Percentiles rank a stretch among this genome's conserved stretches.
These are phyloP conservation scores for Coprinellus micaceus DNA, from an alignment of 768 basidiomycete species.

Conservation along the genomic window DNA sequence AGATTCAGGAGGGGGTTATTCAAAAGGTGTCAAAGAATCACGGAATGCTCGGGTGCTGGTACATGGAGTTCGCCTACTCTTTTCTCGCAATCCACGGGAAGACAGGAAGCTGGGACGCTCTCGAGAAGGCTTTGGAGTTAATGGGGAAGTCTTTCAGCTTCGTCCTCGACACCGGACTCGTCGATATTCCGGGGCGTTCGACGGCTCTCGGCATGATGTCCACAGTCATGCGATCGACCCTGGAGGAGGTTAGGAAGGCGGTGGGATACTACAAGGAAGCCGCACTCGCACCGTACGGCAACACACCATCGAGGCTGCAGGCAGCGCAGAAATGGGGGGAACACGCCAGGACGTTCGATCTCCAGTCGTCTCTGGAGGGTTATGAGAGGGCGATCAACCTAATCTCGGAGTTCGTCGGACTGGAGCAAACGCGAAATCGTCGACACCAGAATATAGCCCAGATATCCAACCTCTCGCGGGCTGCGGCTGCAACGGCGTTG, in stretches of 20 bases:
- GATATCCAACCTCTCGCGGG: neutral
- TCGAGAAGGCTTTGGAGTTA: too few relatives aligned
- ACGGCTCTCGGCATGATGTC: neutral
- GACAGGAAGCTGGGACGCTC: too few relatives aligned
- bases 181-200: too few relatives aligned
- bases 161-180: too few relatives aligned
- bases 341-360: neutral
- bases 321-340: neutral
- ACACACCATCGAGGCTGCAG: neutral
- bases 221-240: neutral
- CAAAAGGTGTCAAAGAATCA: neutral
- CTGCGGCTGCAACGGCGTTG: slow-evolving; percentile 15
- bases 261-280: neutral
- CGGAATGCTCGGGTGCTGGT: neutral
- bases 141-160: too few relatives aligned
- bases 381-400: neutral
- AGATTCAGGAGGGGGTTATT: neutral
- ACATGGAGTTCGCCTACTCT: neutral
- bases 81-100: neutral
- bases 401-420: neutral
- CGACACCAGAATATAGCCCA: neutral
- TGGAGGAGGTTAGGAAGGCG: neutral
- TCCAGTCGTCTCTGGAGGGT: neutral
- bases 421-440: slow-evolving; percentile 1
- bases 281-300: neutral